A percentile compares a stretch with the other conserved stretches of the same genome.
Conservation (phyloP, 2,329 filamentous ascomycete genomes). For the Fusarium oligoseptatum region DNA sequence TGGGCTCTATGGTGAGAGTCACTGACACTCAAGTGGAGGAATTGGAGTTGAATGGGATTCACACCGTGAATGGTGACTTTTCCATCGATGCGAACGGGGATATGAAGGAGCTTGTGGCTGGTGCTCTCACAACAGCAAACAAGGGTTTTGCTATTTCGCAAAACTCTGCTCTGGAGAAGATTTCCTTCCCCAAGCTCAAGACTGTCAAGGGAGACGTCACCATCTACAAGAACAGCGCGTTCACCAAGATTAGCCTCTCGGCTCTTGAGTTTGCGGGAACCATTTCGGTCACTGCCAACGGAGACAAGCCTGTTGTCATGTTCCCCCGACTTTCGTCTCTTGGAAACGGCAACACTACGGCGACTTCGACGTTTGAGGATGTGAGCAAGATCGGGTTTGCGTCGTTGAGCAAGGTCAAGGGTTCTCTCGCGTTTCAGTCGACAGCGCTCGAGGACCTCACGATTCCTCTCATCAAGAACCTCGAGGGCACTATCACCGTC, state of each 20-base stretch:
- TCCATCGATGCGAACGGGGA: conserved; percentile 42
- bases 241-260: conserved; percentile 33
- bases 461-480: conserved; percentile 41
- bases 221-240: conserved; percentile 41
- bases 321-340: conserved; percentile 41
- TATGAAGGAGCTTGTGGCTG: conserved; percentile 34
- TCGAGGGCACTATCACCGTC: conserved; percentile 45
- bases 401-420: conserved; percentile 41
- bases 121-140: conserved; percentile 35
- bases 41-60: conserved; percentile 39
- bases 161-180: conserved; percentile 37
- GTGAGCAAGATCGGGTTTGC: conserved; percentile 40
- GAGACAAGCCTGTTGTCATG: conserved; percentile 25
- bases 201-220: conserved; percentile 42
- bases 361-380: conserved; percentile 40
- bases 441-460: conserved; percentile 39
- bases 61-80: conserved; percentile 43
- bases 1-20: conserved; percentile 42
- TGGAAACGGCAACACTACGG: conserved; percentile 43
- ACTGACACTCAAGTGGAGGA: conserved; percentile 38
- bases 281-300: conserved; percentile 45
- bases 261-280: conserved; percentile 44
- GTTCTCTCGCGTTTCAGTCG: conserved; percentile 41
- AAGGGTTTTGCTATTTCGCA: conserved; percentile 41
- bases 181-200: conserved; percentile 43